A percentile compares a stretch with the other conserved stretches of the same genome.
phyloP scores from a whole-genome alignment of 139 green algal species.

The Closterium sp. region DNA sequence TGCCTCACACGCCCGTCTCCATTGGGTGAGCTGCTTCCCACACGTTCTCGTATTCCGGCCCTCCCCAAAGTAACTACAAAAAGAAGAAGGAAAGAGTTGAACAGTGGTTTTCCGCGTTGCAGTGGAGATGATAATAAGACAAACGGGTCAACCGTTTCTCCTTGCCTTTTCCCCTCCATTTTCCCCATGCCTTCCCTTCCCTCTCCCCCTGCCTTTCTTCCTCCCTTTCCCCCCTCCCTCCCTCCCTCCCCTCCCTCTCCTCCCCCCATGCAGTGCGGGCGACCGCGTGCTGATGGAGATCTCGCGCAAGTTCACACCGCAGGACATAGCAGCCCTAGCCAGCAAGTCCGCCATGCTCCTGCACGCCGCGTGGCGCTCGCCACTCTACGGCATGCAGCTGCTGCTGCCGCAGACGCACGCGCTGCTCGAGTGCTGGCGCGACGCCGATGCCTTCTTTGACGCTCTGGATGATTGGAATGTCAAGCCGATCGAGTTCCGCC shows the following conservation, averaged over 20 bases:
- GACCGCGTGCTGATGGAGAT: slow-evolving; percentile 68
- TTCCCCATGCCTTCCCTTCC: too few species aligned
- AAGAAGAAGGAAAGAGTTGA: too few species aligned
- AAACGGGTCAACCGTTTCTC: not conserved
- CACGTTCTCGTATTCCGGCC: too few species aligned
- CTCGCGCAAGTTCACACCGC: slow-evolving; percentile 63
- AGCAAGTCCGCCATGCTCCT: slow-evolving; percentile 35
- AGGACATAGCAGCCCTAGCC: slow-evolving; percentile 43
- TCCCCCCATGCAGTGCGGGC: slow-evolving; percentile 12
- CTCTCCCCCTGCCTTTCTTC: too few species aligned
- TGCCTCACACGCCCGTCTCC: not conserved
- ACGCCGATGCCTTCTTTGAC: slow-evolving; percentile 63
- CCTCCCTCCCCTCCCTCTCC: not conserved
- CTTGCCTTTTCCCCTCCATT: not conserved
- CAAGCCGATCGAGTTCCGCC: slow-evolving; percentile 61
- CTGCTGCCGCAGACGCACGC: slow-evolving; percentile 52
- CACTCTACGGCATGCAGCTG: slow-evolving; percentile 54
- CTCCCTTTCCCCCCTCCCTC: too few species aligned
- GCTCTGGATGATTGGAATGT: slow-evolving; percentile 55
- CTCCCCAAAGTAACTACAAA: too few species aligned
- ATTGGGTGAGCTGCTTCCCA: too few species aligned
- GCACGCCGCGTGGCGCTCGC: slow-evolving; percentile 35
- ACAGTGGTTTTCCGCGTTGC: too few species aligned
- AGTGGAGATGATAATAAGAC: not conserved
- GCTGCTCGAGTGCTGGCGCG: slow-evolving; percentile 53